Evolutionary conservation across 352 stramenopile genomes (phyloP), one percentile per base, ranked within the genome.

Genomic region (Peronospora belbahrii): DNA sequence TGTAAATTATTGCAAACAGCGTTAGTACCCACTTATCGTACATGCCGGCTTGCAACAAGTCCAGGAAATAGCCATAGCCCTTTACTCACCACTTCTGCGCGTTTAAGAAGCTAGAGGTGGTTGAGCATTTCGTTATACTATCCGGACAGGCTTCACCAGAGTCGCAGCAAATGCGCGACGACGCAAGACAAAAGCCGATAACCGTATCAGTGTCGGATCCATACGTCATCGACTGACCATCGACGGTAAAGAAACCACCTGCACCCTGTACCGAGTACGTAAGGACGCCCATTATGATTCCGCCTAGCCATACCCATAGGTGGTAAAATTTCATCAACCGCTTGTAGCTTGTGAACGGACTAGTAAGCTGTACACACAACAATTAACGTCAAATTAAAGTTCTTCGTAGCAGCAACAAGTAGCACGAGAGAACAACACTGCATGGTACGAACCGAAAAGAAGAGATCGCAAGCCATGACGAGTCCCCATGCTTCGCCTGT

Each of bases 331-430:
- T 81, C 80, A 94, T 92, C 52, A 89, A 67, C 22, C 79, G 69
- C 52, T 94, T 94, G 64, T 94, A 94, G 54, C 79, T 91, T 42
- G 82, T 94, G 53, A 94, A 94, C 6, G 83, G 83, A 60, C 83
- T 91, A 9, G 71, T 92, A 27, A 94, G 70, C 69, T 79, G 50
- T 14, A 28, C 9, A 31, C 28, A 35, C 8, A 45, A 19, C 23
- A 30, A 7, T 18, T 30, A 34, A 24, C 20, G 36, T 33, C 20
- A 51, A 7, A 15, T 14, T 11, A 1, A 22, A 15, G 18, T 31
- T 25, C n/a, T 13, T 42, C 22, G 35, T 17, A 30, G 17, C 6
- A n/a, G 19, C n/a, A n/a, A 33, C 9, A 51, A 34, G 2, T 38
- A 35, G 14, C 8, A 40, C 22, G 52, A 1, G n/a, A n/a, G n/a